A percentile compares a stretch with the other conserved stretches of the same genome.
phyloP scores from a whole-genome alignment of 768 basidiomycete species.

The Omphalotus guepiniiformis region DNA sequence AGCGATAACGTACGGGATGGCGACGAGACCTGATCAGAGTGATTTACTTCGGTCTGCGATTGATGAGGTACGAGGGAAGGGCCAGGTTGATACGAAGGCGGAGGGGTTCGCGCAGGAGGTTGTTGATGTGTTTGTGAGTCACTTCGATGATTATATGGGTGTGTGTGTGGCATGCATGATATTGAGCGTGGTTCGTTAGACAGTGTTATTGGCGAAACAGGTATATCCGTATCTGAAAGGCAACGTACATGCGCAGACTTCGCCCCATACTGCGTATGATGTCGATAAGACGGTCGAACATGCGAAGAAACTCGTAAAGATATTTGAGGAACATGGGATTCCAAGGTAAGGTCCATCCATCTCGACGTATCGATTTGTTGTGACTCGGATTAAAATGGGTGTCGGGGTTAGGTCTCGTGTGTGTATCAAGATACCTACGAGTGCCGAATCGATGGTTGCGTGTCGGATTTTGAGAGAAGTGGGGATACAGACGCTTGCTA shows the following conservation, averaged over 20 bases:
- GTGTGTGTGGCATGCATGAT: background rate
- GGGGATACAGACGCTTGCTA: conserved; percentile 51
- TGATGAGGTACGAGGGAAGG: conserved; percentile 20
- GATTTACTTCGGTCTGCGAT: conserved; percentile 30
- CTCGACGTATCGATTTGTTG: background rate
- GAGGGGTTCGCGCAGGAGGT: conserved; percentile 28
- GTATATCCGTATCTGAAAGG: conserved; percentile 38
- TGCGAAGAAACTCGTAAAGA: conserved; percentile 34
- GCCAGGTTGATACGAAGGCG: conserved; percentile 10
- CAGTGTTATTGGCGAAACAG: conserved; percentile 39
- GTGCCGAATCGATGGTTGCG: conserved; percentile 47
- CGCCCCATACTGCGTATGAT: conserved; percentile 37
- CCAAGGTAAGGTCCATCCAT: conserved; percentile 24
- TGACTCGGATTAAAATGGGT: background rate
- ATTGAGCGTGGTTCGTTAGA: conserved; percentile 23
- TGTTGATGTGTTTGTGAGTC: conserved; percentile 34
- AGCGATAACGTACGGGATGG: conserved; percentile 36
- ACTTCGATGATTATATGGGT: background rate
- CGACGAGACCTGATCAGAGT: conserved; percentile 26
- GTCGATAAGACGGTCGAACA: conserved; percentile 37
- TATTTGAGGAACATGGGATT: conserved; percentile 40
- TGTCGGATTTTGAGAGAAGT: conserved; percentile 39
- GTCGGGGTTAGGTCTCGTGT: conserved; percentile 35
- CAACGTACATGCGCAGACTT: conserved; percentile 41
- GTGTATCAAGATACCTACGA: conserved; percentile 58